phyloP scores from a whole-genome alignment of 2,329 filamentous ascomycete genomes.

The Sodiomyces alkalinus region DNA sequence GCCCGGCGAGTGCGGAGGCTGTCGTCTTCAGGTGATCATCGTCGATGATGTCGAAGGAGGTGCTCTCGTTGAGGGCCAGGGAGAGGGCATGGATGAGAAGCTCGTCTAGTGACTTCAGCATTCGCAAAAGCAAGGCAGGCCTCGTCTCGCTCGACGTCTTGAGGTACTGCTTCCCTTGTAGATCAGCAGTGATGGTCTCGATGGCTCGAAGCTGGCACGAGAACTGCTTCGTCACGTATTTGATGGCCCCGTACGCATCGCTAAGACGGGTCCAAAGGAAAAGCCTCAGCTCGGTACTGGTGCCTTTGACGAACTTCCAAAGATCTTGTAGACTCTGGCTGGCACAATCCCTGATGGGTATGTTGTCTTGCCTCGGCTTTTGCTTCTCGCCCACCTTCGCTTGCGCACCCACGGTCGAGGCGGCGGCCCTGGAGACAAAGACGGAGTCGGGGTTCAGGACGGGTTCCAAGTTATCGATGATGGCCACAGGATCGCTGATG shows the following conservation, averaged over 20 bases:
- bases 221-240: slow-evolving; percentile 75
- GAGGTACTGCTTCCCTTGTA: slow-evolving; percentile 47
- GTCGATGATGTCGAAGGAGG: slow-evolving; percentile 72
- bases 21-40: slow-evolving; percentile 61
- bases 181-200: slow-evolving; percentile 57
- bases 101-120: slow-evolving; percentile 66
- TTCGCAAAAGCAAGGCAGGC: slow-evolving; percentile 56
- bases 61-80: slow-evolving; percentile 49
- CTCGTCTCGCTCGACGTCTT: slow-evolving; percentile 46
- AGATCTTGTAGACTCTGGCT: slow-evolving; percentile 56
- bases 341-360: slow-evolving; percentile 34
- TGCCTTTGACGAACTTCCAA: slow-evolving; percentile 68
- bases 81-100: slow-evolving; percentile 57
- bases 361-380: slow-evolving; percentile 8
- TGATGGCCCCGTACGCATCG: slow-evolving; percentile 73
- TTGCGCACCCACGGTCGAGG: too few relatives aligned
- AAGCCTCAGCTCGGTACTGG: slow-evolving; percentile 67
- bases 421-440: slow-evolving; percentile 15
- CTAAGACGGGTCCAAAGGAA: slow-evolving; percentile 86
- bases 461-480: slow-evolving; percentile 87
- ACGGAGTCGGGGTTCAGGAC: slow-evolving; percentile 63
- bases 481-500: slow-evolving; percentile 60
- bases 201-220: slow-evolving; percentile 78
- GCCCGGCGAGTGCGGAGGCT: slow-evolving; percentile 52
- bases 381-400: too few relatives aligned